phyloP scores from a whole-genome alignment of 805 yeast species.

The Candida taoyuanica region DNA sequence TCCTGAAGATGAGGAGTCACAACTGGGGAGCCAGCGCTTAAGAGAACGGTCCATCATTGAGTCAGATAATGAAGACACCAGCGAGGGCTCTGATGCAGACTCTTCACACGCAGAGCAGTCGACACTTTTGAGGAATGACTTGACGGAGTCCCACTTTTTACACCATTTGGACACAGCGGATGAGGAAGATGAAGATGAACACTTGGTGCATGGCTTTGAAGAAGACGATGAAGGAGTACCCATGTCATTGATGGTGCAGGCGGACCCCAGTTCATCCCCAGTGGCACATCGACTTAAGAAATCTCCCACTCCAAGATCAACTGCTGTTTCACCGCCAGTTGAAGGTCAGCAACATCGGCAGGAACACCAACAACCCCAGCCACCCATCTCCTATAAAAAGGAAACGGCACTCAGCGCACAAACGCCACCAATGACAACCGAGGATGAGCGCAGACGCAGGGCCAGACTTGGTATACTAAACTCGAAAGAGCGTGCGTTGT shows the following conservation, averaged over 20 bases:
- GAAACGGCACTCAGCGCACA: too few relatives aligned
- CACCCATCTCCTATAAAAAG: too few relatives aligned
- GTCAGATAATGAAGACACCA: conserved; percentile 20
- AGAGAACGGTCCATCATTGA: conserved; percentile 22
- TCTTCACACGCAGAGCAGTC: conserved; percentile 2
- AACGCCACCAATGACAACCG: conserved; percentile 5
- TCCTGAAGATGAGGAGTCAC: conserved; percentile 15
- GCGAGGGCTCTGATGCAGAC: conserved; percentile 16
- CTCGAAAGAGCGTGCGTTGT: conserved; percentile 73
- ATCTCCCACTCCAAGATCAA: too few relatives aligned
- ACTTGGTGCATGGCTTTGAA: conserved; percentile 3
- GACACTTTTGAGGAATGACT: conserved; percentile 9
- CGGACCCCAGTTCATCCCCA: conserved; percentile 5
- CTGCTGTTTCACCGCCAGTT: too few relatives aligned
- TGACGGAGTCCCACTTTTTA: conserved; percentile 12
- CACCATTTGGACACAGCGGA: conserved; percentile 4
- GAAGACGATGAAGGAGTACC: conserved; percentile 24
- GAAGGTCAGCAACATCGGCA: too few relatives aligned
- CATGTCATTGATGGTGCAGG: conserved; percentile 21
- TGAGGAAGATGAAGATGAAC: conserved; percentile 14
- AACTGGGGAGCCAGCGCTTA: neutral
- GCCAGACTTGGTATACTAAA: conserved; percentile 40
- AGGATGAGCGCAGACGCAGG: conserved; percentile 24
- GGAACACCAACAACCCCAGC: too few relatives aligned
- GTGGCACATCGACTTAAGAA: too few relatives aligned